phyloP scores from a whole-genome alignment of 116 monocot species.

The Dioscorea cayenensis region DNA sequence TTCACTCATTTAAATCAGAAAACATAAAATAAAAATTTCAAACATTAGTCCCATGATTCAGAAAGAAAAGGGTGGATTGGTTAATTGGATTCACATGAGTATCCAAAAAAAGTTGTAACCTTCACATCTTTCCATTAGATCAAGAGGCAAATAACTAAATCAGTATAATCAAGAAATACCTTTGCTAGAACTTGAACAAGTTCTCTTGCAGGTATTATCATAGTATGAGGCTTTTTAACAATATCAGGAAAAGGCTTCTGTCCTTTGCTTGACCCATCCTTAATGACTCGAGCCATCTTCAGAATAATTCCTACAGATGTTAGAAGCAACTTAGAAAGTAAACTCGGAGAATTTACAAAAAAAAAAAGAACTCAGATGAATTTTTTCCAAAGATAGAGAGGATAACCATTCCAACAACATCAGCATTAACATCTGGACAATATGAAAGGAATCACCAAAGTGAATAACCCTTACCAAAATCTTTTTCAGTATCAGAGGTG shows the following conservation, averaged over 20 bases:
- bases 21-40: no score
- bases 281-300: slow-evolving; percentile 87
- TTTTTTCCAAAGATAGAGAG: background rate
- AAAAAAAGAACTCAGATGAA: background rate
- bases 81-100: no score
- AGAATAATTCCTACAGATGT: slow-evolving; percentile 63
- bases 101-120: no score
- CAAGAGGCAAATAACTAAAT: background rate
- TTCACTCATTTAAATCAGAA: no score
- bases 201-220: slow-evolving; percentile 81
- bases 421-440: background rate
- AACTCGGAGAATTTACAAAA: background rate
- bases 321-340: background rate
- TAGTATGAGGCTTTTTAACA: slow-evolving; percentile 64
- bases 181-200: slow-evolving; percentile 86
- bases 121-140: background rate
- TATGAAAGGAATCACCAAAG: slow-evolving; percentile 3
- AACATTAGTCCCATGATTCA: no score
- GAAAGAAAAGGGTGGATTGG: no score
- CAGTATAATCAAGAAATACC: slow-evolving; percentile 33
- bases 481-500: slow-evolving; percentile 71
- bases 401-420: background rate
- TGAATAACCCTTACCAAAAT: slow-evolving; percentile 56
- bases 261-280: slow-evolving; percentile 66
- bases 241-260: slow-evolving; percentile 32